phyloP scores from a whole-genome alignment of 1,139 yeast species.

The Lodderomyces orthopsilosis region DNA sequence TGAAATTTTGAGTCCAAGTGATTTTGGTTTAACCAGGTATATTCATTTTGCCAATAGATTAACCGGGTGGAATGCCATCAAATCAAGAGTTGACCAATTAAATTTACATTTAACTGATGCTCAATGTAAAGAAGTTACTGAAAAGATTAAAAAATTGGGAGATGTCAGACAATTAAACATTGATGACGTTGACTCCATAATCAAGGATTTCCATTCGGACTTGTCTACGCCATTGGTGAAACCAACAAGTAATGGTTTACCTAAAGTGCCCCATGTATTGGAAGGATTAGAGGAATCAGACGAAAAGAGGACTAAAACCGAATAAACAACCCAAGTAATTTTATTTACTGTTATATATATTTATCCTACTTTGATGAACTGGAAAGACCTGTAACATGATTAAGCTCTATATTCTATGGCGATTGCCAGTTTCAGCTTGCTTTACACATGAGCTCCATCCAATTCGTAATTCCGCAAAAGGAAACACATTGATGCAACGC shows the following conservation, averaged over 20 bases:
- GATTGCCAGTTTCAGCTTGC: no score
- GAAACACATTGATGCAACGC: constrained; percentile 19
- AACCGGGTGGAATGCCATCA: constrained; percentile 99
- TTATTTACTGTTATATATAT: background rate
- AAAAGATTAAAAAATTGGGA: constrained; percentile 89
- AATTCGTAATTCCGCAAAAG: constrained; percentile 7
- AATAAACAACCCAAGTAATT: background rate
- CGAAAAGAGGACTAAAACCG: constrained; percentile 11
- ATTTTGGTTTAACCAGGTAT: constrained; percentile 92
- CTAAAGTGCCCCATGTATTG: constrained; percentile 13
- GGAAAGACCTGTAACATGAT: no score
- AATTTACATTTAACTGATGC: constrained; percentile 87
- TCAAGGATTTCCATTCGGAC: constrained; percentile 87
- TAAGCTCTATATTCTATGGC: no score
- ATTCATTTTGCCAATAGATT: constrained; percentile 96
- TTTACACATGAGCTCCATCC: background rate
- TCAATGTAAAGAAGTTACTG: constrained; percentile 92
- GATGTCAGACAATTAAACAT: constrained; percentile 93
- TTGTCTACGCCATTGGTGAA: constrained; percentile 26
- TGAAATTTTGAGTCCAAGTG: constrained; percentile 92
- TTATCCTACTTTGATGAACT: background rate
- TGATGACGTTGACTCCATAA: constrained; percentile 96
- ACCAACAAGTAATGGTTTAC: constrained; percentile 12
- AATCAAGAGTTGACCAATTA: constrained; percentile 96
- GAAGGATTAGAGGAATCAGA: constrained; percentile 13